Base-by-base conservation (phyloP, 2,329 filamentous ascomycete species). In the Chaetomium strumarium region DNA sequence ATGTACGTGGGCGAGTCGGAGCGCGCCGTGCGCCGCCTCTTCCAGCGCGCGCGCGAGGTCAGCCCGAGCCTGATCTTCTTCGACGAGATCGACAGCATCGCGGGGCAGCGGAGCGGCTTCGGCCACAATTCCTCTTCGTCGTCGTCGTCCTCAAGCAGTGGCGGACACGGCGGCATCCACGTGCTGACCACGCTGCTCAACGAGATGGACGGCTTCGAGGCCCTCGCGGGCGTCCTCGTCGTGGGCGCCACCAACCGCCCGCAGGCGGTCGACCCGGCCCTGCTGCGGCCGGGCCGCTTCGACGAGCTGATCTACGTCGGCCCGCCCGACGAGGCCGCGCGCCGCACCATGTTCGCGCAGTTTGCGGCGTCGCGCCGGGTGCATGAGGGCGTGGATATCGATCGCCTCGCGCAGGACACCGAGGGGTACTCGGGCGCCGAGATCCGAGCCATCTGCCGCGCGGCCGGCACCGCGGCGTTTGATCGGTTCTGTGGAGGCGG, bases 1-100 rank as follows among this genome's bases (percentile, higher is more conserved):
- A 96, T 95, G 88, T 97, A 96, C 69, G 91, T 97, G 16, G 92
- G 92, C 56, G 92, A 97, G 68, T 92, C 90, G 2, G 92, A 97
- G 71, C 83, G 90, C 11, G 85, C 86, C 8, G 80, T 96, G 39
- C 83, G 92, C 36, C 86, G 90, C 51, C 81, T 96, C 1, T 96
- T 97, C 67, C 80, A 85, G 49, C 88, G 91, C 61, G 92, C 92
- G 1, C 79, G 87, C 39, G 84, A 86, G n/a, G 91, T 90, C 9
- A 84, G 85, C 47, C 92, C 92, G 0, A 90, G 88, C 66, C 92
- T 96, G 69, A 90, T 97, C 62, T 97, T 96, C 76, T 96, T 96
- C 60, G 91, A 97, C 67, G 91, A 97, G 68, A 93, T 97, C 62
- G 91, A 97, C 70, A 84, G 88, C 5, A 92, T 97, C 57, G 87